These are phyloP conservation scores for Chlamydomonas schloesseri DNA, from an alignment of 139 green algal species.

Conservation along the genomic window DNA sequence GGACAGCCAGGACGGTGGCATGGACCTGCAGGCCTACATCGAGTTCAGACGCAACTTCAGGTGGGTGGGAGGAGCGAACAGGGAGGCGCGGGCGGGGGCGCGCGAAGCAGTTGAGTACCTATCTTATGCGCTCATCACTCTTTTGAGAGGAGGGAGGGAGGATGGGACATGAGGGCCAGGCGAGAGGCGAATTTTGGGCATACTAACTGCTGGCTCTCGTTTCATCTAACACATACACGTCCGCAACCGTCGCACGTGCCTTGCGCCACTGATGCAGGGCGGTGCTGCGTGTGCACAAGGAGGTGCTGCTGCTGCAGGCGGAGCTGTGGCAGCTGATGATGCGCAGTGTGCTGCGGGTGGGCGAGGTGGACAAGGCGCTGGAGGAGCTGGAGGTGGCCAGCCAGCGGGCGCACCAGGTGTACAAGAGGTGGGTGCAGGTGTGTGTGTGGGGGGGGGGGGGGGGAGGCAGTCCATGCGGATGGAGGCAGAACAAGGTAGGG, in stretches of 20 bases:
- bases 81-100: too few relatives aligned
- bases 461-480: neutral
- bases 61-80: neutral
- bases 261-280: conserved; percentile 18
- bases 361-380: neutral
- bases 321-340: conserved; percentile 49
- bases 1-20: conserved; percentile 31
- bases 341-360: neutral
- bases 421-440: conserved; percentile 16
- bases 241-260: too few relatives aligned
- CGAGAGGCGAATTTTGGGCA: too few relatives aligned
- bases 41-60: conserved; percentile 54
- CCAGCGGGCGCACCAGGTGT: conserved; percentile 21
- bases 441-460: neutral
- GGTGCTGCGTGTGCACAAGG: conserved; percentile 38
- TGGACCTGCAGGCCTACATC: conserved; percentile 56
- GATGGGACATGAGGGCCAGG: too few relatives aligned
- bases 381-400: neutral
- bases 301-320: conserved; percentile 36
- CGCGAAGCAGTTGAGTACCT: too few relatives aligned
- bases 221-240: too few relatives aligned
- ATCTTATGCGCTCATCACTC: too few relatives aligned
- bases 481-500: too few relatives aligned
- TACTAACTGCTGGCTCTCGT: too few relatives aligned
- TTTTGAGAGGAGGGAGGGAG: too few relatives aligned